These are phyloP conservation scores for Sergeia podlipaevii DNA, from an alignment of 208 protist species.

Conservation along the genomic window DNA sequence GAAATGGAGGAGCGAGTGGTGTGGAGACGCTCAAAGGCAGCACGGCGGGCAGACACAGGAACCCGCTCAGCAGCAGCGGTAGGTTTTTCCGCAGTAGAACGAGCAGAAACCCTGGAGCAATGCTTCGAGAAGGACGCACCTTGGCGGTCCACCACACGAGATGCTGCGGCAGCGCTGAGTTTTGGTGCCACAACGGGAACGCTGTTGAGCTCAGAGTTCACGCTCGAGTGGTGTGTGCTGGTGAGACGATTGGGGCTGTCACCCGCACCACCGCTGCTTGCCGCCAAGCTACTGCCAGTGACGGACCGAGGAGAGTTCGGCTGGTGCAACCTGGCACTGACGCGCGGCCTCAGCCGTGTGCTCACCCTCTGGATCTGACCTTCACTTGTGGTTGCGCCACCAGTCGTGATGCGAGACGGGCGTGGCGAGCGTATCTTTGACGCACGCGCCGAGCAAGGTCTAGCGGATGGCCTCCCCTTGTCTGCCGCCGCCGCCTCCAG, in stretches of 20 bases:
- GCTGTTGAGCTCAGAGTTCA: not conserved
- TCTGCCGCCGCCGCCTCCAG: too few species aligned
- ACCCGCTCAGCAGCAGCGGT: not conserved
- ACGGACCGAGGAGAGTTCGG: too few species aligned
- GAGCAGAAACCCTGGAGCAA: slow-evolving; percentile 23
- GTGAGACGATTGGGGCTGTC: slow-evolving; percentile 1
- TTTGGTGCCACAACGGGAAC: not conserved
- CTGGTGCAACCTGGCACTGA: too few species aligned
- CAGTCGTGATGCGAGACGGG: too few species aligned
- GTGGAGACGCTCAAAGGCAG: not conserved
- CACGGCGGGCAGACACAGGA: not conserved
- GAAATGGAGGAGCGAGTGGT: not conserved
- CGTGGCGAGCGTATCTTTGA: too few species aligned
- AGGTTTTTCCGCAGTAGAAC: not conserved
- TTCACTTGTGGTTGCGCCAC: too few species aligned
- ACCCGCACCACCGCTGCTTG: too few species aligned
- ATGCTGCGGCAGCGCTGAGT: not conserved
- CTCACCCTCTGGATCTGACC: too few species aligned
- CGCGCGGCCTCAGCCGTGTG: too few species aligned
- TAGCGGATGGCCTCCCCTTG: too few species aligned
- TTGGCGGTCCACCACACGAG: slow-evolving; percentile 19
- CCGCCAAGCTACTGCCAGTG: too few species aligned
- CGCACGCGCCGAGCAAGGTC: too few species aligned
- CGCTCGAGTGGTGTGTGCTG: not conserved
- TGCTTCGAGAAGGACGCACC: slow-evolving; percentile 33